phyloP scores from a whole-genome alignment of 306 rosid species.

The Morella rubra region DNA sequence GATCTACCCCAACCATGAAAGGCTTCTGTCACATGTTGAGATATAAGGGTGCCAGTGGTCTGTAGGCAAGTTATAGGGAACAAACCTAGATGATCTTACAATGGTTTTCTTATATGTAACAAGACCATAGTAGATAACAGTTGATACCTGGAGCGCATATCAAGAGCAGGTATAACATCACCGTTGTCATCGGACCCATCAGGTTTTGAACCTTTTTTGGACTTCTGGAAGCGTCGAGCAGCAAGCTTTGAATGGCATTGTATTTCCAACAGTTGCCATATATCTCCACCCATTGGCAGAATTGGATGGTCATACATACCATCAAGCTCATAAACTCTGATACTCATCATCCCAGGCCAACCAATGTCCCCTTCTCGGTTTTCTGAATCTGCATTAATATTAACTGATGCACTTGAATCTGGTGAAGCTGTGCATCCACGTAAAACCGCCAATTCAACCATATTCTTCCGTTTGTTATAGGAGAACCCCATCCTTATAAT shows the following conservation, averaged over 20 bases:
- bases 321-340: slow-evolving; percentile 91
- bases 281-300: slow-evolving; percentile 92
- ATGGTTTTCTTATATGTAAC: neutral
- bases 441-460: slow-evolving; percentile 92
- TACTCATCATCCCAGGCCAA: slow-evolving; percentile 99
- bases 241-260: slow-evolving; percentile 95
- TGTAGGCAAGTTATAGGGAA: neutral
- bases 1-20: neutral
- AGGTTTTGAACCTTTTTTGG: slow-evolving; percentile 73
- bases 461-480: slow-evolving; percentile 88
- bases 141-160: slow-evolving; percentile 71
- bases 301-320: slow-evolving; percentile 98
- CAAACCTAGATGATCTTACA: slow-evolving; percentile 9
- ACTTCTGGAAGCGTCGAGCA: slow-evolving; percentile 88
- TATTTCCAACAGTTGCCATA: slow-evolving; percentile 87
- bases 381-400: slow-evolving; percentile 62
- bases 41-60: neutral
- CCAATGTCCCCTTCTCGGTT: slow-evolving; percentile 80
- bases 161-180: slow-evolving; percentile 62
- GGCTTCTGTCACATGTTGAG: neutral
- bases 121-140: neutral
- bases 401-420: slow-evolving; percentile 51
- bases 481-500: slow-evolving; percentile 83
- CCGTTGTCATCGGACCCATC: slow-evolving; percentile 97
- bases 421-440: slow-evolving; percentile 78